Evolutionary conservation across 805 yeast species (phyloP).

Genomic region (Candida awuae): DNA sequence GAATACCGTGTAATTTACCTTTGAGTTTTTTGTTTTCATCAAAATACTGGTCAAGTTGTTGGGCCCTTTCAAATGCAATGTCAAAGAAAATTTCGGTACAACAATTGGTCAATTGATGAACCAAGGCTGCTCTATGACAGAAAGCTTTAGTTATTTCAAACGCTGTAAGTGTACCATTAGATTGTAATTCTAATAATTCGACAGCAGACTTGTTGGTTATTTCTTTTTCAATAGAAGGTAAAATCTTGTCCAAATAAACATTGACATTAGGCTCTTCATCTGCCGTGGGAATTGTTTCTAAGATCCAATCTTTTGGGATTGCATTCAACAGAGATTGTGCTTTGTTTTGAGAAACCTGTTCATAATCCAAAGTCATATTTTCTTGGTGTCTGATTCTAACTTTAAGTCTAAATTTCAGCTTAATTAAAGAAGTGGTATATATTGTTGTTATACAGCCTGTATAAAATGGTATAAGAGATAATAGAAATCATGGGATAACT

Average conservation of each 20-base stretch:
- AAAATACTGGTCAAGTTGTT: slow-evolving; percentile 32
- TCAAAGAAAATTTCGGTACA: slow-evolving; percentile 36
- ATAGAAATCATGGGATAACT: too few relatives aligned
- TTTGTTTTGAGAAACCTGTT: slow-evolving; percentile 17
- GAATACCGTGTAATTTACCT: slow-evolving; percentile 41
- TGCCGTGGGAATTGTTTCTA: slow-evolving; percentile 21
- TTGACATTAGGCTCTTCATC: slow-evolving; percentile 24
- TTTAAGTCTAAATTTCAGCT: too few relatives aligned
- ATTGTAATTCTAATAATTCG: slow-evolving; percentile 23
- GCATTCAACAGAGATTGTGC: slow-evolving; percentile 12
- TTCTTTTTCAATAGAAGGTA: slow-evolving; percentile 19
- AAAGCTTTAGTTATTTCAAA: slow-evolving; percentile 33
- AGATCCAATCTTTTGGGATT: slow-evolving; percentile 28
- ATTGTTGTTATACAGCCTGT: too few relatives aligned
- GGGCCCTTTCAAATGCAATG: slow-evolving; percentile 33
- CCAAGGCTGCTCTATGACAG: slow-evolving; percentile 35
- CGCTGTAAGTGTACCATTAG: slow-evolving; percentile 27
- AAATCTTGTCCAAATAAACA: slow-evolving; percentile 15
- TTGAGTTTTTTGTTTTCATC: slow-evolving; percentile 27
- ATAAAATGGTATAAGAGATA: too few relatives aligned
- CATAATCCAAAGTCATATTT: slow-evolving; percentile 15
- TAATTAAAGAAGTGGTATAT: slow-evolving; percentile 4
- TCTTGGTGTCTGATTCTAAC: too few relatives aligned
- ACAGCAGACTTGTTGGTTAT: slow-evolving; percentile 19
- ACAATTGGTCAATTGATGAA: slow-evolving; percentile 37